Conservation (phyloP, 208 protist species). For the Angomonas deanei region DNA sequence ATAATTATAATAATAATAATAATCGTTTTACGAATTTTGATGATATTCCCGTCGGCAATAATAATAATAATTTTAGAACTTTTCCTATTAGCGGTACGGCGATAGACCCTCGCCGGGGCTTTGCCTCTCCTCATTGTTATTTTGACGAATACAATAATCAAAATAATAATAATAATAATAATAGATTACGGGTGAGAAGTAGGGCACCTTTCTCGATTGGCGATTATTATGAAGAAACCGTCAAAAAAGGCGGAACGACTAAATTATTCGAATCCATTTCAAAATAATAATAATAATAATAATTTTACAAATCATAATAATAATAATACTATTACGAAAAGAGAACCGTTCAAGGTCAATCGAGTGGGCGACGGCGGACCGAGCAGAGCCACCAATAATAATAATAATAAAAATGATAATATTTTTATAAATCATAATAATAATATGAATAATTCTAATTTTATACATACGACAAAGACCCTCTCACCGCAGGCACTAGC, state of each 20-base stretch:
- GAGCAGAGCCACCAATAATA: neutral
- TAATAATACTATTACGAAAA: neutral
- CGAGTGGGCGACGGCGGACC: too few relatives aligned
- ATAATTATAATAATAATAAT: slow-evolving; percentile 9
- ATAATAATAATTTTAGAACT: neutral
- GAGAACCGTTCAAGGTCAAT: neutral
- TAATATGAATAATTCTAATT: slow-evolving; percentile 4
- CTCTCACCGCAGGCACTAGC: too few relatives aligned
- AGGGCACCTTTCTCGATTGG: neutral
- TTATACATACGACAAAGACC: too few relatives aligned
- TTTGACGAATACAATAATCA: too few relatives aligned
- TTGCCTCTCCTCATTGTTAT: too few relatives aligned
- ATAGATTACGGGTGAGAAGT: neutral
- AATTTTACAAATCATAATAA: neutral
- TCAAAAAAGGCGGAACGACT: too few relatives aligned
- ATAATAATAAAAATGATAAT: slow-evolving; percentile 1
- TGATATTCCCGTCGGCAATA: neutral
- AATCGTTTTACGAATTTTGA: neutral
- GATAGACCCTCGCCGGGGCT: too few relatives aligned
- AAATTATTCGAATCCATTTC: neutral
- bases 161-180: slow-evolving; percentile 1
- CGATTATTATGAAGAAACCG: too few relatives aligned
- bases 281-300: neutral
- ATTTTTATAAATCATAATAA: slow-evolving; percentile 7
- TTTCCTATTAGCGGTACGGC: too few relatives aligned